Evolutionary conservation across 1,139 yeast species (phyloP), one percentile per base, ranked within the genome.

Genomic region (Candida dubliniensis): DNA sequence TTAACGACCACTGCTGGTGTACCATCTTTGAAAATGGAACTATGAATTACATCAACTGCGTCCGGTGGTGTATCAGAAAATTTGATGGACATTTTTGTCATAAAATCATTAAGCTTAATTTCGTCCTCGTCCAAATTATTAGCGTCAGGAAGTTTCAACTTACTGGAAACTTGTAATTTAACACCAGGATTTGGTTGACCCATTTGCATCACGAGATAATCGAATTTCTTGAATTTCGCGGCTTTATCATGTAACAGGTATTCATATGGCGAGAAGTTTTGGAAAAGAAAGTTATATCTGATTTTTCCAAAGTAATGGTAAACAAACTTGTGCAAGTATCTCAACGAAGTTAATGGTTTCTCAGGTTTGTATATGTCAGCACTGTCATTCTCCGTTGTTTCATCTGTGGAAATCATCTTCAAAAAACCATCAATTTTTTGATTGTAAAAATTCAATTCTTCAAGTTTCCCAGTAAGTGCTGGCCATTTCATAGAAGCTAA

Each of bases 1-100:
- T 82, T 77, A 12, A 87, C 59, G 1, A 85, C 81, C 23, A 87
- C 67, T 23, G 82, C 73, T 0, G 95, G 95, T 0, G 80, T 66
- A 7, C 96, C 96, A 59, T 87, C 95, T 38, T 76, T 70, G 42
- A 84, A 79, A 14, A 85, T 78, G 0, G 87, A 78, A 51, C 80
- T 88, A 44, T 78, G 82, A 8, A 86, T 74, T 34, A 84, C 69
- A 0, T 78, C 72, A 8, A 48, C 49, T 14, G 66, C 63, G 23
- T 77, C 76, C 24, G 67, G 59, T 2, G 70, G 57, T 4, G 67
- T 62, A 9, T 77, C 79, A 30, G 77, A 65, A 49, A 82, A 82
- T 42, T 76, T 74, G 42, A 77, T 67, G 0, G 88, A 71, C 68
- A 83, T 78, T 49, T 82, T 81, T 24, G 82, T 76, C 90, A 88